phyloP scores from a whole-genome alignment of 345 rosid genomes.

The Pseudoturritis turrita region DNA sequence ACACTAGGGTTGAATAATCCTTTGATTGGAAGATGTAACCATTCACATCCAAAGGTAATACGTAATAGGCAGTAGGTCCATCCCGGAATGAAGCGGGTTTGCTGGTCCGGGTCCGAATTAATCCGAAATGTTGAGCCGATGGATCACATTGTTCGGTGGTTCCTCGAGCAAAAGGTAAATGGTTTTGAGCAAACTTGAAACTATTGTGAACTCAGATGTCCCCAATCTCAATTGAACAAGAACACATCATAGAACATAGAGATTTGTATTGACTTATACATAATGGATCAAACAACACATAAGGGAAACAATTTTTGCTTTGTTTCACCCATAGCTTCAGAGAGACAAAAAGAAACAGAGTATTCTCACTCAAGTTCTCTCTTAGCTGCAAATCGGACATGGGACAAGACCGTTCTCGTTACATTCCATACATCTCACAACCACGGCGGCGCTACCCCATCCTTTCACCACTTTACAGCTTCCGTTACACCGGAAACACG shows the following conservation, averaged over 20 bases:
- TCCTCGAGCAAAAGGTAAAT: background rate
- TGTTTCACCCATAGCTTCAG: background rate
- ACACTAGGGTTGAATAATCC: background rate
- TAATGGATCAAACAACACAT: background rate
- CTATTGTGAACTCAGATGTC: background rate
- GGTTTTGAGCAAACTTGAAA: too few relatives aligned
- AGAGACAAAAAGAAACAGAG: background rate
- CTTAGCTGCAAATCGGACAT: conserved; percentile 75
- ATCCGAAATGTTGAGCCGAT: background rate
- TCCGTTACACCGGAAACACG: conserved; percentile 74
- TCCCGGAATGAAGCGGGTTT: background rate
- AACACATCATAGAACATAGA: background rate
- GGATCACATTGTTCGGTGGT: background rate
- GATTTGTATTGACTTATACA: conserved; percentile 24
- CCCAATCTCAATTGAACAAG: background rate
- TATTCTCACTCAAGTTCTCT: background rate
- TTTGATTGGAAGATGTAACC: background rate
- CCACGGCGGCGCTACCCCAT: conserved; percentile 31
- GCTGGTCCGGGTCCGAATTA: background rate
- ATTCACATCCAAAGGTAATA: background rate
- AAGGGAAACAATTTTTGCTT: background rate
- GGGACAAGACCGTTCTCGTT: conserved; percentile 88
- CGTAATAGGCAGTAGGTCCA: background rate
- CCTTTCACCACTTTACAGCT: conserved; percentile 55
- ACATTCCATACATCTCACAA: conserved; percentile 63